Evolutionary conservation across 2,329 filamentous ascomycete genomes (phyloP).

Genomic region (Xenoacremonium recifei): DNA sequence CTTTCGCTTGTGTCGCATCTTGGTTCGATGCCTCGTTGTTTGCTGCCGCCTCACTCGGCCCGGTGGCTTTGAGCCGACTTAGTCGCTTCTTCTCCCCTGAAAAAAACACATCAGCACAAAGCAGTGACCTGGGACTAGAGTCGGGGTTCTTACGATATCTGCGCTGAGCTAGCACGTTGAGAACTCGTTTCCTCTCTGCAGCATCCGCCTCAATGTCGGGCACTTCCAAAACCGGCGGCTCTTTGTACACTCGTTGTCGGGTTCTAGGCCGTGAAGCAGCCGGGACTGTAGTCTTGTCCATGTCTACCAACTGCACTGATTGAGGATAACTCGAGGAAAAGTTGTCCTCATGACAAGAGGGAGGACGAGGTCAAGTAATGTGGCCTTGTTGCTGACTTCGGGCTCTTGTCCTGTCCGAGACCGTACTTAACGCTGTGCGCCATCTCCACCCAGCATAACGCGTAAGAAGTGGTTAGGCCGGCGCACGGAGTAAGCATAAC

Average conservation of each 20-base stretch:
- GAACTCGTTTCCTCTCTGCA: conserved; percentile 49
- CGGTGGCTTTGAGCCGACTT: conserved; percentile 23
- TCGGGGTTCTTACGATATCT: conserved; percentile 42
- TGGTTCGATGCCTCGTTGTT: no score
- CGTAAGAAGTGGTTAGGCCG: conserved; percentile 12
- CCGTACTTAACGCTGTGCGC: conserved; percentile 7
- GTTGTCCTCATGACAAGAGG: no score
- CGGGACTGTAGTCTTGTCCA: no score
- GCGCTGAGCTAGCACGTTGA: conserved; percentile 55
- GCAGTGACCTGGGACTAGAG: no score
- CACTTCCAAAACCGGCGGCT: conserved; percentile 39
- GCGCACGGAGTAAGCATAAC: conserved; percentile 28
- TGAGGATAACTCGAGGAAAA: no score
- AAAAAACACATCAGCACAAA: conserved; percentile 7
- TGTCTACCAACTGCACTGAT: no score
- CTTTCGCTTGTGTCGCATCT: no score
- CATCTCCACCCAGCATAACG: conserved; percentile 29
- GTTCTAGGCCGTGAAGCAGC: conserved; percentile 27
- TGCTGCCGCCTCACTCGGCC: conserved; percentile 5
- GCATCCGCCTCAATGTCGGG: conserved; percentile 51
- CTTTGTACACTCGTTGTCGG: conserved; percentile 40
- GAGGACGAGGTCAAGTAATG: no score
- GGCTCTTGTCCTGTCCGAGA: conserved; percentile 17
- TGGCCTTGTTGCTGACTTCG: no score
- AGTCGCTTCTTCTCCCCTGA: conserved; percentile 33